These are phyloP conservation scores for Neofusicoccum laricinum DNA, from an alignment of 2,329 filamentous ascomycete genomes.

Conservation along the genomic window DNA sequence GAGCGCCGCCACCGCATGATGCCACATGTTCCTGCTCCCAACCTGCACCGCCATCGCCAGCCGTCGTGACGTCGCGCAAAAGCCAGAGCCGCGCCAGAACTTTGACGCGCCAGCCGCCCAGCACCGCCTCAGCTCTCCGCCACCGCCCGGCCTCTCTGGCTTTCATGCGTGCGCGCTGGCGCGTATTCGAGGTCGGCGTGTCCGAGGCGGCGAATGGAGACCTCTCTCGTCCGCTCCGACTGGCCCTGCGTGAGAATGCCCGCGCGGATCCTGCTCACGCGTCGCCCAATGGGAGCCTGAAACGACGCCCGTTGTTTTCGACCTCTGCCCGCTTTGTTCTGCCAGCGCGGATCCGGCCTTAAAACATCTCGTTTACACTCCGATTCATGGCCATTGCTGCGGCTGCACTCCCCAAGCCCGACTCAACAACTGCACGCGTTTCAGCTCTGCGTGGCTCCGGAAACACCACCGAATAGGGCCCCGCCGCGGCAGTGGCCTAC, in stretches of 20 bases:
- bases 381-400: neutral
- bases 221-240: neutral
- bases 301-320: neutral
- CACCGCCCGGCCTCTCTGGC: neutral
- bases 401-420: neutral
- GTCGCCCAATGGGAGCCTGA: neutral
- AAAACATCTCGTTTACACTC: neutral
- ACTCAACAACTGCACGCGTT: neutral
- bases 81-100: neutral
- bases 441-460: neutral
- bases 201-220: constrained; percentile 1
- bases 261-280: neutral
- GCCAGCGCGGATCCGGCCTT: neutral
- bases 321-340: neutral
- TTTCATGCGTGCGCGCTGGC: neutral
- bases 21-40: neutral
- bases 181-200: neutral
- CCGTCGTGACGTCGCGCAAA: neutral
- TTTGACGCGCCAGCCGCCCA: constrained; percentile 2
- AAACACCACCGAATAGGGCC: neutral
- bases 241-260: neutral
- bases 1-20: neutral
- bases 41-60: neutral
- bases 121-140: constrained; percentile 4
- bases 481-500: neutral